Base-by-base conservation (phyloP, 129 eudicot species). In the Flaveria robusta region DNA sequence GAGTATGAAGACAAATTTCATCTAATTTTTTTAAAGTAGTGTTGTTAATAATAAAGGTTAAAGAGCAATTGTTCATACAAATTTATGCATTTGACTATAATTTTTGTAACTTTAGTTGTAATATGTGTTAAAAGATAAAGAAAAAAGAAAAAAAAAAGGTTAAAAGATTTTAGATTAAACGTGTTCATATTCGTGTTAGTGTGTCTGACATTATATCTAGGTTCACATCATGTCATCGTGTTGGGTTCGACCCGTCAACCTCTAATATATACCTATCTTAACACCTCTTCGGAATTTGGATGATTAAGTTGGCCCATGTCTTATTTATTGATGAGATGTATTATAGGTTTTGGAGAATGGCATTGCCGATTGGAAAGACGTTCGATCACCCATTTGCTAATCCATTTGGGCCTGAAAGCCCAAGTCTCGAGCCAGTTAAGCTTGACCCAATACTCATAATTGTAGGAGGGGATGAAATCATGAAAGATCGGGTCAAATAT, bases 271-370 rank as follows among this genome's bases (percentile, higher is more conserved):
- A n/a, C n/a, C n/a, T n/a, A n/a, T n/a, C n/a, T n/a, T n/a, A 58
- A 58, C 13, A 58, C 6, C 1, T 2, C 0, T 54, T 2, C 26
- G 62, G n/a, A n/a, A n/a, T n/a, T n/a, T n/a, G n/a, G 19, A 47
- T 54, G 26, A 6, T 18, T n/a, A 18, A 19, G 5, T 54, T 54
- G 24, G 23, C 24, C 27, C 14, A 55, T 55, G 63, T 55, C 5
- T 58, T 11, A 26, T 50, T 16, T 46, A 46, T 47, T 47, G 14
- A 56, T 22, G 27, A 54, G 62, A 54, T 19, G 11, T n/a, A 0
- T 12, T 8, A 20, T 24, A 92, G 98, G 81, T 93, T 93, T 75
- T 93, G 98, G 98, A 90, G 98, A 75, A 75, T 93, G 68, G 78
- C 96, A 56, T 45, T 93, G 34, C 96, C 98, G 3, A 41, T 20